These are phyloP conservation scores for Phaeosphaeriaceae sp. DNA, from an alignment of 2,329 filamentous ascomycete genomes.

Conservation along the genomic window DNA sequence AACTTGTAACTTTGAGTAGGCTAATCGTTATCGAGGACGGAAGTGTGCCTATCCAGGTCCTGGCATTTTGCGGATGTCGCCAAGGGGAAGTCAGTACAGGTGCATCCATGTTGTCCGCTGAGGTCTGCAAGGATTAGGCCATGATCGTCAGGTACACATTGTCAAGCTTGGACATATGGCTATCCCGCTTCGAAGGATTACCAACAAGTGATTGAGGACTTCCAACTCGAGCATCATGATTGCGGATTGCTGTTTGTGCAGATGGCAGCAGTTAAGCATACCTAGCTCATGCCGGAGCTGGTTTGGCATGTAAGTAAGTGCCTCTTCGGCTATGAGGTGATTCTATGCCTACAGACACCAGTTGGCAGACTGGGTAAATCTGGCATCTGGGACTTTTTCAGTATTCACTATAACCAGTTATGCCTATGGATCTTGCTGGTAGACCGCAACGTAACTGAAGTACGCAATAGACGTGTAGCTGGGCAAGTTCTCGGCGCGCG, in stretches of 20 bases:
- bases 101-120: slow-evolving; percentile 13
- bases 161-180: not conserved
- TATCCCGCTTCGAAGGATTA: not conserved
- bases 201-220: too few species aligned
- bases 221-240: not conserved
- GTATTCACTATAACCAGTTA: not conserved
- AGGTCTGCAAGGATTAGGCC: slow-evolving; percentile 17
- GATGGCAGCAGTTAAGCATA: too few species aligned
- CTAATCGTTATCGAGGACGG: slow-evolving; percentile 5
- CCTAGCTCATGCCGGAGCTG: too few species aligned
- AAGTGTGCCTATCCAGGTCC: slow-evolving; percentile 8
- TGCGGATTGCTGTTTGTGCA: not conserved
- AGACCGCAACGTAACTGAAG: not conserved
- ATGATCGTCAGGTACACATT: slow-evolving; percentile 29
- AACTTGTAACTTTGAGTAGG: slow-evolving; percentile 20
- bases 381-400: not conserved
- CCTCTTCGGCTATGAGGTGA: not conserved
- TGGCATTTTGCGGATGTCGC: slow-evolving; percentile 10
- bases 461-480: not conserved
- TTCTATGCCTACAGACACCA: not conserved
- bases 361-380: not conserved
- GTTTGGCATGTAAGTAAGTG: not conserved
- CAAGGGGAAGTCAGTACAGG: slow-evolving; percentile 18
- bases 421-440: not conserved
- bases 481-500: not conserved